Evolutionary conservation across 176 grass and related monocot species (phyloP).

Genomic region (Hsuehochloa calcarea): DNA sequence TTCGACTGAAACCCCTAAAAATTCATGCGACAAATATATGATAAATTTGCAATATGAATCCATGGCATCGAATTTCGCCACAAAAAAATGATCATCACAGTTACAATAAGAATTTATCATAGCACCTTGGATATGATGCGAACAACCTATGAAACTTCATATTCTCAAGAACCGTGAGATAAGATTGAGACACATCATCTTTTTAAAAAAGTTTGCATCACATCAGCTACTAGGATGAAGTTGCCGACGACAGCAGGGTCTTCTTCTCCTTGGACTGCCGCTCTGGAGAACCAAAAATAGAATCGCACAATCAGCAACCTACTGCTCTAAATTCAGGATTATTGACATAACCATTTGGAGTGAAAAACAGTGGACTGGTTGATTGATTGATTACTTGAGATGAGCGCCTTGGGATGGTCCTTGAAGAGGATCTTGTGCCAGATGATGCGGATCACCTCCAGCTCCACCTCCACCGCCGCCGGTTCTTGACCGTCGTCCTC

Average conservation of each 20-base stretch:
- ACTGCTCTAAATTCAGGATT: neutral
- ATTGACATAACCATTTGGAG: neutral
- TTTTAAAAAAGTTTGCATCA: neutral
- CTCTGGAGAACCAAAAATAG: neutral
- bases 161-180: neutral
- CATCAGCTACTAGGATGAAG: neutral
- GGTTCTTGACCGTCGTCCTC: too few relatives aligned
- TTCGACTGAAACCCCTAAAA: too few relatives aligned
- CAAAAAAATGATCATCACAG: neutral
- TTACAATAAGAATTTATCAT: neutral
- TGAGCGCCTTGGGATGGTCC: too few relatives aligned
- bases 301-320: neutral
- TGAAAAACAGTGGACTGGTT: neutral
- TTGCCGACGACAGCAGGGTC: neutral
- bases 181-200: neutral
- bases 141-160: neutral
- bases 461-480: too few relatives aligned
- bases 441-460: too few relatives aligned
- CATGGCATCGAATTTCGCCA: neutral
- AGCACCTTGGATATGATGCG: neutral
- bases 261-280: conserved; percentile 46
- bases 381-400: too few relatives aligned
- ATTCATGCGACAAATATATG: too few relatives aligned
- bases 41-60: too few relatives aligned
- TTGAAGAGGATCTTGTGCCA: too few relatives aligned